These are phyloP conservation scores for Boletellus deceptivus DNA, from an alignment of 1,284 basidiomycete species.

Conservation along the genomic window DNA sequence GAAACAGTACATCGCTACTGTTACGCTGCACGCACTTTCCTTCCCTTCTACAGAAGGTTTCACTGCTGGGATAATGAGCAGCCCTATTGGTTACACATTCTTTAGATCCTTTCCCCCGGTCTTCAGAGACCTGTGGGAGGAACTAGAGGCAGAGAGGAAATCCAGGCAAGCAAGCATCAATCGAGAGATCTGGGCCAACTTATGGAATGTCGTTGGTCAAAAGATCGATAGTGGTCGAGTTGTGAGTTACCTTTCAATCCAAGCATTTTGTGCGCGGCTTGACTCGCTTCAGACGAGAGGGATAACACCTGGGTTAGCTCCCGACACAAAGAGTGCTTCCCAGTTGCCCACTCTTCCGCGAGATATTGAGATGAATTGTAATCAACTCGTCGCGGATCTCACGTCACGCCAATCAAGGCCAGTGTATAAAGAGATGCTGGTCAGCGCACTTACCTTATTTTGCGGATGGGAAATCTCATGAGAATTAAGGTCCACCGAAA, in stretches of 20 bases:
- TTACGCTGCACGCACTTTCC: conserved; percentile 79
- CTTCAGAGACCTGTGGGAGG: conserved; percentile 92
- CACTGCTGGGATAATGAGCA: conserved; percentile 43
- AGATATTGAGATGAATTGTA: conserved; percentile 35
- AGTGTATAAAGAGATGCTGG: conserved; percentile 87
- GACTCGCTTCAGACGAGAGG: conserved; percentile 27
- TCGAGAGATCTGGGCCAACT: conserved; percentile 66
- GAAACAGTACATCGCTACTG: conserved; percentile 86
- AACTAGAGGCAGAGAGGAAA: conserved; percentile 73
- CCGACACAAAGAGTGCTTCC: conserved; percentile 18
- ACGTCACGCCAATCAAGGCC: conserved; percentile 55
- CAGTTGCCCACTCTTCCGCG: conserved; percentile 15
- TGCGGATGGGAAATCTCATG: neutral
- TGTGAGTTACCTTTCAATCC: conserved; percentile 35
- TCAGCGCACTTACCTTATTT: conserved; percentile 37
- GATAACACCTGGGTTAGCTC: conserved; percentile 31
- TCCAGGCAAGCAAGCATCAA: conserved; percentile 63
- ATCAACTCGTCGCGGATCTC: conserved; percentile 61
- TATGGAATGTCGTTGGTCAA: conserved; percentile 60
- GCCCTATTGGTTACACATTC: conserved; percentile 50
- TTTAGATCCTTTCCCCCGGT: conserved; percentile 77
- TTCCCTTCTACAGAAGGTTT: conserved; percentile 65
- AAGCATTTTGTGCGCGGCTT: neutral
- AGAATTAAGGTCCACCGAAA: conserved; percentile 62
- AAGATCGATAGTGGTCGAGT: conserved; percentile 48